phyloP scores from a whole-genome alignment of 139 green algal species.

The Chlorella sp. region DNA sequence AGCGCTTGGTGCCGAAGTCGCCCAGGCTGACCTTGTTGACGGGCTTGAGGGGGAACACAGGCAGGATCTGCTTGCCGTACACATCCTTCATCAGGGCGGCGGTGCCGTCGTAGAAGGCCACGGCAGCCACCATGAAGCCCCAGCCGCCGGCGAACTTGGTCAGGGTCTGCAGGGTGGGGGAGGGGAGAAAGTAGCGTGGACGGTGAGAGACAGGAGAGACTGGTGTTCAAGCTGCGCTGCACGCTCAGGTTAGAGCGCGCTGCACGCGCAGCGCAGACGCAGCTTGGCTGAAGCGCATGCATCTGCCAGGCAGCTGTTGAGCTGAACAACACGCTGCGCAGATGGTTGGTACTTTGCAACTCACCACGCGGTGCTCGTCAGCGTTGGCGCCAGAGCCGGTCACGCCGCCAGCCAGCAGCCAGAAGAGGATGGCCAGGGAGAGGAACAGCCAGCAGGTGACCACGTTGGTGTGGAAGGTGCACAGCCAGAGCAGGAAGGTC shows the following conservation, averaged over 20 bases:
- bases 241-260: too few species aligned
- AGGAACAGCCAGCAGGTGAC: constrained; percentile 39
- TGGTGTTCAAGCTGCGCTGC: too few species aligned
- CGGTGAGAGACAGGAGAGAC: too few species aligned
- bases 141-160: constrained; percentile 38
- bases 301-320: not conserved
- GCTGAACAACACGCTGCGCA: not conserved
- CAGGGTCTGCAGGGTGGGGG: not conserved
- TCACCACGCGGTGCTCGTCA: not conserved
- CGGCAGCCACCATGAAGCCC: constrained; percentile 28
- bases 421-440: constrained; percentile 37
- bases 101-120: constrained; percentile 21
- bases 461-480: constrained; percentile 36
- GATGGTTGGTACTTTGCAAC: not conserved
- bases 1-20: constrained; percentile 28
- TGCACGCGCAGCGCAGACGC: too few species aligned
- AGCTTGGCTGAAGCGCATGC: too few species aligned
- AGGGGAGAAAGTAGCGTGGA: too few species aligned
- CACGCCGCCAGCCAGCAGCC: constrained; percentile 30
- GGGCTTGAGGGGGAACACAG: constrained; percentile 25
- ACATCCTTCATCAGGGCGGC: constrained; percentile 40
- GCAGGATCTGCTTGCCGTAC: constrained; percentile 35
- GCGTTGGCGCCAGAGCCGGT: too few species aligned
- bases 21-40: constrained; percentile 31
- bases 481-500: constrained; percentile 48